Percentiles rank a stretch among this genome's conserved stretches.
Conservation (phyloP, 2,329 filamentous ascomycete species). For the Trichophyton simii region DNA sequence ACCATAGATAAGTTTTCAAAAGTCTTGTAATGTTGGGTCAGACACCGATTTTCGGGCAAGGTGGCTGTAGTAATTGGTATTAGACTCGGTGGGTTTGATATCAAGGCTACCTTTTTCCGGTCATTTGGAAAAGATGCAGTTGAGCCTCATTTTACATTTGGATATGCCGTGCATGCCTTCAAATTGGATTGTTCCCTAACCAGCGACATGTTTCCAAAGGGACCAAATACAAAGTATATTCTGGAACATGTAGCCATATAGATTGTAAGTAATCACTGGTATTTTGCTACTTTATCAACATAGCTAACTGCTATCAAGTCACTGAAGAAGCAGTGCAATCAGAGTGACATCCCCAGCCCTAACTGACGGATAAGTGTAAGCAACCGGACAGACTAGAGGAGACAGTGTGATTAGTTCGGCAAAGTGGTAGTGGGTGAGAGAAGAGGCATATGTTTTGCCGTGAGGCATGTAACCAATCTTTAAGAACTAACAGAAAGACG, state of each 20-base stretch:
- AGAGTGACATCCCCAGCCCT: background rate
- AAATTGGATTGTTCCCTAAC: background rate
- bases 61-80: too few relatives aligned
- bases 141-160: background rate
- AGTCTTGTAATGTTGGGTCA: too few relatives aligned
- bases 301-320: background rate
- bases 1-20: too few relatives aligned
- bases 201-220: background rate
- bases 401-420: background rate
- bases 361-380: background rate
- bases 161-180: background rate
- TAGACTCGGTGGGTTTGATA: too few relatives aligned
- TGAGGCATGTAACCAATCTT: slow-evolving; percentile 20
- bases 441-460: slow-evolving; percentile 8
- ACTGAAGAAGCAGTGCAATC: background rate
- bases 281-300: background rate
- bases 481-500: slow-evolving; percentile 4
- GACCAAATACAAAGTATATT: too few relatives aligned
- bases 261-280: background rate
- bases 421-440: background rate
- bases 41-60: too few relatives aligned
- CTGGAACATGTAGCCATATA: background rate
- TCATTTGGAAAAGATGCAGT: too few relatives aligned
- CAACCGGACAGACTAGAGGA: background rate
- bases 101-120: too few relatives aligned